Conservation (phyloP, 169 alveolate genomes). For the Perkinsus olseni region DNA sequence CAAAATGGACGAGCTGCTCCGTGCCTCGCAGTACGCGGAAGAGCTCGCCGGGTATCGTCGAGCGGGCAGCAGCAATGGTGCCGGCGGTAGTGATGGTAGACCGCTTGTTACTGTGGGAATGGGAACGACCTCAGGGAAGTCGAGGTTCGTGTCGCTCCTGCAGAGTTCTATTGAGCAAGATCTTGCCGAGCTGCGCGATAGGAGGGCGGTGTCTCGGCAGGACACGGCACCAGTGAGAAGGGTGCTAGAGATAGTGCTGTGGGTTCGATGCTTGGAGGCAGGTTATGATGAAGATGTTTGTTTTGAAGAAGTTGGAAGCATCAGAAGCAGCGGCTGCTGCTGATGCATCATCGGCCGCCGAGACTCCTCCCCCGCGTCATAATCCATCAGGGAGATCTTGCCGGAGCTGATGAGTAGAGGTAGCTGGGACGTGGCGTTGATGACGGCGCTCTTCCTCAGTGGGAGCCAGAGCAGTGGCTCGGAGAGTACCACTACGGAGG, state of each 20-base stretch:
- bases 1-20: conserved; percentile 2
- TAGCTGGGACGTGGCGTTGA: not conserved
- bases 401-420: not conserved
- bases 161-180: not conserved
- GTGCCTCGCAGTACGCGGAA: not conserved
- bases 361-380: not conserved
- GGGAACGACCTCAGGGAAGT: not conserved
- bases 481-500: conserved; percentile 20
- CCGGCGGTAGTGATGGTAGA: not conserved
- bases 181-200: not conserved
- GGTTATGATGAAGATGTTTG: conserved; percentile 10
- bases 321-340: not conserved
- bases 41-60: not conserved
- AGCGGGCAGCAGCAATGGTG: not conserved
- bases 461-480: conserved; percentile 16
- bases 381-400: not conserved
- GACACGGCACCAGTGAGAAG: not conserved
- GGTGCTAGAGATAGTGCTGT: not conserved
- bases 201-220: not conserved
- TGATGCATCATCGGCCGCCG: not conserved
- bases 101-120: not conserved
- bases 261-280: not conserved
- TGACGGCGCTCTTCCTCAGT: not conserved
- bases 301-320: not conserved
- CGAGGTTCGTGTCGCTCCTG: not conserved